Evolutionary conservation across 129 eudicot genomes (phyloP).

Genomic region (Dittrichia graveolens): DNA sequence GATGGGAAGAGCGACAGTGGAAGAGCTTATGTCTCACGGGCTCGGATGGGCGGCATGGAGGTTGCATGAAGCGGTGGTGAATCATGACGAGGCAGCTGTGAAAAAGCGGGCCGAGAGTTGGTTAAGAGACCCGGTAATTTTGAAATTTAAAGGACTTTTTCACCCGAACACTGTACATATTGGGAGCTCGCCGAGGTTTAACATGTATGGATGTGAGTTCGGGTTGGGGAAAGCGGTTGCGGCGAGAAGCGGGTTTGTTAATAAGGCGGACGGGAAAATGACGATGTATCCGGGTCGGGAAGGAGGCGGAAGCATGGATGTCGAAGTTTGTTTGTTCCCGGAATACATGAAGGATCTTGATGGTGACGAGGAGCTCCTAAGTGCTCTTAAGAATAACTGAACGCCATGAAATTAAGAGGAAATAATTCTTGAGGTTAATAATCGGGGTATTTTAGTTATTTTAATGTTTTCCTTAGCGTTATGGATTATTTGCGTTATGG

Average conservation of each 20-base stretch:
- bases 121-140: conserved; percentile 26
- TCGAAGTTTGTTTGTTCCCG: conserved; percentile 40
- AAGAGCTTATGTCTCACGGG: conserved; percentile 30
- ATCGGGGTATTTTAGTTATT: too few species aligned
- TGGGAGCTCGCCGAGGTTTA: conserved; percentile 45
- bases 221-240: conserved; percentile 55
- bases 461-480: too few species aligned
- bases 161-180: not conserved
- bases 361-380: conserved; percentile 30
- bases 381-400: conserved; percentile 13
- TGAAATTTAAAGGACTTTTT: not conserved
- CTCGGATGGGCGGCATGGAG: conserved; percentile 46
- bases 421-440: not conserved
- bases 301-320: conserved; percentile 46
- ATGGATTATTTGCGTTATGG: not conserved
- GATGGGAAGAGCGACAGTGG: conserved; percentile 19
- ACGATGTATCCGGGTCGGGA: conserved; percentile 36
- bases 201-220: conserved; percentile 46
- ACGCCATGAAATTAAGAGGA: not conserved
- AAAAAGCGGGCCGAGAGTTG: conserved; percentile 22
- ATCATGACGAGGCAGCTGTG: conserved; percentile 16
- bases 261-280: conserved; percentile 40
- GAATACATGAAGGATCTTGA: conserved; percentile 32
- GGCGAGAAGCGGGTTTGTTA: conserved; percentile 36
- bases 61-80: conserved; percentile 34